These are phyloP conservation scores for Rubus idaeus DNA, from an alignment of 306 rosid species.

Conservation along the genomic window DNA sequence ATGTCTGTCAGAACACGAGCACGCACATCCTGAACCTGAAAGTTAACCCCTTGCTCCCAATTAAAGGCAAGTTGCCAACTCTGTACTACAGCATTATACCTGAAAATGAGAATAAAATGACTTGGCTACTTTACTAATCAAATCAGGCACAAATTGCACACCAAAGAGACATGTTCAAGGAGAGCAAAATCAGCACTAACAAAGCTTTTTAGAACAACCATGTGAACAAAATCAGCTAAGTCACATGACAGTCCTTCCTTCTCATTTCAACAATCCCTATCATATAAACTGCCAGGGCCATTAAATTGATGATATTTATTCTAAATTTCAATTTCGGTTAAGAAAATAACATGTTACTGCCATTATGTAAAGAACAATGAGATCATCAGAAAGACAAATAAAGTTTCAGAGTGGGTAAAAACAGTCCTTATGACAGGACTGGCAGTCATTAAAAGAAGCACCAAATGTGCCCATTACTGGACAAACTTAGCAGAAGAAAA, in stretches of 20 bases:
- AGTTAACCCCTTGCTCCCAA: slow-evolving; percentile 90
- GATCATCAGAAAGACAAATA: background rate
- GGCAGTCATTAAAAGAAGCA: background rate
- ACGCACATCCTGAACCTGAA: slow-evolving; percentile 85
- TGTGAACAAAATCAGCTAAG: background rate
- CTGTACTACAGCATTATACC: slow-evolving; percentile 75
- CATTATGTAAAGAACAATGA: background rate
- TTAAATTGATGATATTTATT: background rate
- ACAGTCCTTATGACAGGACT: background rate
- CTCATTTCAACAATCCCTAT: slow-evolving; percentile 3
- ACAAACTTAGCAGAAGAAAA: slow-evolving; percentile 2
- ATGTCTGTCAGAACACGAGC: slow-evolving; percentile 79
- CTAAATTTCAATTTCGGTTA: background rate
- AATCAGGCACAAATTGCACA: background rate
- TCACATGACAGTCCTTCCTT: slow-evolving; percentile 3
- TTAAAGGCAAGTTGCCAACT: slow-evolving; percentile 84
- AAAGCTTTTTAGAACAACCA: background rate
- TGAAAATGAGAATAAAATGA: slow-evolving; percentile 33
- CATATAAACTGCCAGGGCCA: background rate
- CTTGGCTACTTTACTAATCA: slow-evolving; percentile 5
- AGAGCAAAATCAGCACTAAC: background rate
- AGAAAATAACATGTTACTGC: background rate
- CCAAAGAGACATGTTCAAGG: background rate
- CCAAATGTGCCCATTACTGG: background rate
- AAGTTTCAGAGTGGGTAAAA: background rate